Conservation (phyloP, 176 grass and related monocot species). For the Alopecurus myosuroides region DNA sequence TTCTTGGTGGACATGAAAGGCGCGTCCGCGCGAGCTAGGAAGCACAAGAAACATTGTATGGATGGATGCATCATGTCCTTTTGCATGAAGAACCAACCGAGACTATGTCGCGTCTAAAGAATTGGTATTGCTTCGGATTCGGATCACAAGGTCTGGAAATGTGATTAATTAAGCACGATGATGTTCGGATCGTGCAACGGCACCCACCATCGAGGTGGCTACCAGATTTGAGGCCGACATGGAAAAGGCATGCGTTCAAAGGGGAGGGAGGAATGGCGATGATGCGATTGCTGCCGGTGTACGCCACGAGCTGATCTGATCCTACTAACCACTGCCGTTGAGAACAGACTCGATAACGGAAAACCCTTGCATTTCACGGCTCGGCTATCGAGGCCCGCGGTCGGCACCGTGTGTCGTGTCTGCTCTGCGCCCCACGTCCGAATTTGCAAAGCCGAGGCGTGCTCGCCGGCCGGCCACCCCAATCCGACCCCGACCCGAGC, state of each 20-base stretch:
- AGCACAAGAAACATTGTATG: no score
- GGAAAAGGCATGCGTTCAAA: neutral
- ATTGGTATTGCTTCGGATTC: no score
- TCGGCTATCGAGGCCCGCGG: neutral
- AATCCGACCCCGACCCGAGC: neutral
- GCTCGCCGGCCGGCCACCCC: neutral
- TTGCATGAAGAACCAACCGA: no score
- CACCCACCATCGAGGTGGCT: neutral
- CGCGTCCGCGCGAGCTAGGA: no score
- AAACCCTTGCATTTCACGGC: conserved; percentile 8
- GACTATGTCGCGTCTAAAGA: no score
- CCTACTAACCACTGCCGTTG: neutral
- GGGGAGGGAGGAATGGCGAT: neutral
- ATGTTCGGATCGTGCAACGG: neutral
- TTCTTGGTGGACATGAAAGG: no score
- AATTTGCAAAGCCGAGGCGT: neutral
- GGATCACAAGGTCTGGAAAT: no score
- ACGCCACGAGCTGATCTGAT: neutral
- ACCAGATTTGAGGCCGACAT: neutral
- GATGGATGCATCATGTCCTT: no score
- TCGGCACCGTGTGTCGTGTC: neutral
- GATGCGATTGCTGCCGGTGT: neutral
- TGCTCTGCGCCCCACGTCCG: no score
- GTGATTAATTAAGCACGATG: no score
- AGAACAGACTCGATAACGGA: neutral